phyloP scores from a whole-genome alignment of 2,329 filamentous ascomycete genomes.

The Calonectria leucothoes region DNA sequence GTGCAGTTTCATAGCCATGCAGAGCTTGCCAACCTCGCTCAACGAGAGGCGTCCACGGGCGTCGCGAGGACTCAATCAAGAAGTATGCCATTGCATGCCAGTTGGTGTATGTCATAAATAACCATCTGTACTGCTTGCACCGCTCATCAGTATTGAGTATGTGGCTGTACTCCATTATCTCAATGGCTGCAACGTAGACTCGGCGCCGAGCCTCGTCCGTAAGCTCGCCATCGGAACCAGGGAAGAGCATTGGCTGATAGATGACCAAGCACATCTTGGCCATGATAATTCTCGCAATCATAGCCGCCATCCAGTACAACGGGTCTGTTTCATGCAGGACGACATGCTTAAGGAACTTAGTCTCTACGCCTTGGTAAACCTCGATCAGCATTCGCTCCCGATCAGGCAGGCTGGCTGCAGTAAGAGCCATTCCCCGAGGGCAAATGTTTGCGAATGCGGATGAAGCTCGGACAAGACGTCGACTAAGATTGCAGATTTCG shows the following conservation, averaged over 20 bases:
- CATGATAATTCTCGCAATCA: slow-evolving; percentile 77
- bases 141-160: slow-evolving; percentile 71
- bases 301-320: slow-evolving; percentile 76
- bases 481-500: slow-evolving; percentile 59
- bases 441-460: slow-evolving; percentile 48
- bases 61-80: slow-evolving; percentile 58
- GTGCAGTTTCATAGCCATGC: slow-evolving; percentile 50
- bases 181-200: slow-evolving; percentile 77
- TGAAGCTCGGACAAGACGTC: slow-evolving; percentile 48
- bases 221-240: slow-evolving; percentile 65
- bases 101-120: slow-evolving; percentile 63
- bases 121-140: slow-evolving; percentile 60
- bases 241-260: slow-evolving; percentile 78
- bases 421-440: slow-evolving; percentile 39
- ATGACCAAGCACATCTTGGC: slow-evolving; percentile 83
- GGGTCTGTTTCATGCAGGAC: slow-evolving; percentile 59
- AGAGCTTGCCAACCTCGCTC: slow-evolving; percentile 64
- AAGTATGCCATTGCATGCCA: slow-evolving; percentile 64
- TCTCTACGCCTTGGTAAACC: slow-evolving; percentile 64
- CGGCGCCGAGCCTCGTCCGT: slow-evolving; percentile 74
- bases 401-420: slow-evolving; percentile 46
- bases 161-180: slow-evolving; percentile 77
- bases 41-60: slow-evolving; percentile 61
- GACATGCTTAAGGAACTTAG: slow-evolving; percentile 65
- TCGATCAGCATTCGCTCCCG: slow-evolving; percentile 61